These are phyloP conservation scores for Aspergillus bombycis DNA, from an alignment of 2,329 filamentous ascomycete species.

Conservation along the genomic window DNA sequence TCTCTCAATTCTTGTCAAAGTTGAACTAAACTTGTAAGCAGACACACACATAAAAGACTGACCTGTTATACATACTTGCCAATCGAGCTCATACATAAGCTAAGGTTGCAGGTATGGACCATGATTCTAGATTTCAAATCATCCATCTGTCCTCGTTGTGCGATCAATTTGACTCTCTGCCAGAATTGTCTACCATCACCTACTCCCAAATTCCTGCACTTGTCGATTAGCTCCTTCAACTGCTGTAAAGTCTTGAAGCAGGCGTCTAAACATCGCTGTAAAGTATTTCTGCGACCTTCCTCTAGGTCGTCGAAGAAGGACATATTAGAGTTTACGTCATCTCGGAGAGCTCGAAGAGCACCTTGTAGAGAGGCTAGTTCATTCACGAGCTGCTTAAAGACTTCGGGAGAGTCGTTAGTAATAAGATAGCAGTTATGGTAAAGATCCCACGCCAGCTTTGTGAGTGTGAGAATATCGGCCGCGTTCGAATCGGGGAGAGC, in stretches of 20 bases:
- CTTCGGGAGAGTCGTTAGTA: conserved; percentile 31
- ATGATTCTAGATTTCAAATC: conserved; percentile 34
- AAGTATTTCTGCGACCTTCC: conserved; percentile 24
- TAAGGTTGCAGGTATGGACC: conserved; percentile 33
- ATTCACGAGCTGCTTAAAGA: conserved; percentile 31
- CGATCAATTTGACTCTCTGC: conserved; percentile 33
- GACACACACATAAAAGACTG: neutral
- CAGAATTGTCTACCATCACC: conserved; percentile 30
- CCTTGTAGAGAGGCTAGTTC: conserved; percentile 33
- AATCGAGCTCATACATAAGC: conserved; percentile 32
- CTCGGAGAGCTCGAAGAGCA: conserved; percentile 24
- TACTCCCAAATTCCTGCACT: conserved; percentile 25
- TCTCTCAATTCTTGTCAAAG: conserved; percentile 27
- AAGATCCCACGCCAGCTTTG: conserved; percentile 32
- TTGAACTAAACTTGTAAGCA: conserved; percentile 23
- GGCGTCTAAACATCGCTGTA: conserved; percentile 28
- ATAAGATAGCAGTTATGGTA: conserved; percentile 31
- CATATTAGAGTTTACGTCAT: conserved; percentile 28
- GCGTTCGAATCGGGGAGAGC: conserved; percentile 19
- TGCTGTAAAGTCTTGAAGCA: conserved; percentile 29
- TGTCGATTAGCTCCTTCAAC: conserved; percentile 26
- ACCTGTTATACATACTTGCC: conserved; percentile 25
- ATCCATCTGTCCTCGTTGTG: conserved; percentile 30
- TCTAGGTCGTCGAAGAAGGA: conserved; percentile 28
- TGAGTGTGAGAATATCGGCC: conserved; percentile 28